A percentile compares a stretch with the other conserved stretches of the same genome.
Conservation (phyloP, 352 stramenopile species). For the Globisporangium canariense region DNA sequence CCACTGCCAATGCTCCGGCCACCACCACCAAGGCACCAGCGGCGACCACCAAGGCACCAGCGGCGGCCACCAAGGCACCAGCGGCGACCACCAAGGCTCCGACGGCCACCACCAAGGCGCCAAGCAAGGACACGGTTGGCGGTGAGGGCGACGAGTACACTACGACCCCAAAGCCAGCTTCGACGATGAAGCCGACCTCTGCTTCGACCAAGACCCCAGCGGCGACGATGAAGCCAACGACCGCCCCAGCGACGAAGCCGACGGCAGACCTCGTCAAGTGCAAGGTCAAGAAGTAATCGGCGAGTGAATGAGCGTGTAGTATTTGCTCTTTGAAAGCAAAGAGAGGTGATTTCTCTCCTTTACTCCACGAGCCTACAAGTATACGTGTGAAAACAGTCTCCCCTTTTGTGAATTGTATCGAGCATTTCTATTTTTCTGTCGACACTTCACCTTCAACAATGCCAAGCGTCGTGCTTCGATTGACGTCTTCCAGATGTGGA, state of each 20-base stretch:
- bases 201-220: not conserved
- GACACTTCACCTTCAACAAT: too few relatives aligned
- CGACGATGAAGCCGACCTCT: not conserved
- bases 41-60: not conserved
- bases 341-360: too few relatives aligned
- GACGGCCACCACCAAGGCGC: not conserved
- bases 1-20: too few relatives aligned
- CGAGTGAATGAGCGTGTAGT: too few relatives aligned
- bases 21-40: not conserved
- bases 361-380: too few relatives aligned
- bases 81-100: slow-evolving; percentile 1
- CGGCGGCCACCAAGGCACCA: not conserved
- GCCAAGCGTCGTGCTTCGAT: too few relatives aligned
- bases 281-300: slow-evolving; percentile 14
- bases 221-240: not conserved
- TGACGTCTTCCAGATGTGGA: too few relatives aligned
- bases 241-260: not conserved
- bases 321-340: too few relatives aligned
- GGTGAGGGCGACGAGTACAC: not conserved
- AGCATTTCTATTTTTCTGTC: too few relatives aligned
- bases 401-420: too few relatives aligned
- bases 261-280: slow-evolving; percentile 10
- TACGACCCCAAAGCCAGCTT: slow-evolving; percentile 1
- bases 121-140: not conserved
- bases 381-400: too few relatives aligned